phyloP scores from a whole-genome alignment of 345 rosid genomes.

The Firmiana major region DNA sequence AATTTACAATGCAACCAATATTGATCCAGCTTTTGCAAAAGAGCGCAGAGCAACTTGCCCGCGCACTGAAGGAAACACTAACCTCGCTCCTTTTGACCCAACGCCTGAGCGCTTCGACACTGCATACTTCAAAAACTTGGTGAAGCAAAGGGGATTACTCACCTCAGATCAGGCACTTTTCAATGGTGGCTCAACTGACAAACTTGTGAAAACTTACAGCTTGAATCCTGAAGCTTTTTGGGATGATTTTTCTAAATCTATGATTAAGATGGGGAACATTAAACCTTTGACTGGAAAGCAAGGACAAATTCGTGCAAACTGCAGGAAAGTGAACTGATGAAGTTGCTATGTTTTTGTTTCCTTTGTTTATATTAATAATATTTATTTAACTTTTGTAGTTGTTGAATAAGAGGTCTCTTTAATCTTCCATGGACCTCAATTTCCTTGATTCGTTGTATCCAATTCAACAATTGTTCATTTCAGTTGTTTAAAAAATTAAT shows the following conservation, averaged over 20 bases:
- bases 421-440: not conserved
- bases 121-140: slow-evolving; percentile 32
- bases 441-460: not conserved
- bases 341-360: too few relatives aligned
- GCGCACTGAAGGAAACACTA: not conserved
- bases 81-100: slow-evolving; percentile 33
- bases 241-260: too few relatives aligned
- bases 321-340: not conserved
- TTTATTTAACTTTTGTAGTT: too few relatives aligned
- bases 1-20: too few relatives aligned
- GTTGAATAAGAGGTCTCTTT: not conserved
- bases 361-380: too few relatives aligned
- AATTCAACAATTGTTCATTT: not conserved
- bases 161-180: slow-evolving; percentile 46
- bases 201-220: slow-evolving; percentile 31
- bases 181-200: slow-evolving; percentile 37
- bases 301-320: too few relatives aligned
- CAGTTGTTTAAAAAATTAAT: not conserved
- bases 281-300: too few relatives aligned
- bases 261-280: too few relatives aligned
- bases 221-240: too few relatives aligned
- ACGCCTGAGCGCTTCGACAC: slow-evolving; percentile 33
- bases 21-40: too few relatives aligned
- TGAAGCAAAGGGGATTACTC: slow-evolving; percentile 38
- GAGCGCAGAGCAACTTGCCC: too few relatives aligned